phyloP scores from a whole-genome alignment of 2,329 filamentous ascomycete species.

The Mycosphaerelloides madeirae region DNA sequence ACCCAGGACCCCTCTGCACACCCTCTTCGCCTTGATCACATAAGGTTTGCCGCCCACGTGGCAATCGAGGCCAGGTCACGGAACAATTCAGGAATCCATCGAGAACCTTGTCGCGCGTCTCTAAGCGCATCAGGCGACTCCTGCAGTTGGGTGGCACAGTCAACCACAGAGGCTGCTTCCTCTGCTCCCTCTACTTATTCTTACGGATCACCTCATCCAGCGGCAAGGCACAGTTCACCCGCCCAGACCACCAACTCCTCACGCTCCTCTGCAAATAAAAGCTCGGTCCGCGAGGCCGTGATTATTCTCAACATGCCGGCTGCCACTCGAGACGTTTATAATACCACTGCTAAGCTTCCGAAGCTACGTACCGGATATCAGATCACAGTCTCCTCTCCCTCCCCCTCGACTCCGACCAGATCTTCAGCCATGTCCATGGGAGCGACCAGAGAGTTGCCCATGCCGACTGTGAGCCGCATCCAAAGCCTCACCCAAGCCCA shows the following conservation, averaged over 20 bases:
- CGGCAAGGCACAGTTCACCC: too few relatives aligned
- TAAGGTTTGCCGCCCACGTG: conserved; percentile 13
- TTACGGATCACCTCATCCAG: too few relatives aligned
- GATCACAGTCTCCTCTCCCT: conserved; percentile 7
- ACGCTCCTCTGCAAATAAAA: too few relatives aligned
- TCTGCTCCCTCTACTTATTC: too few relatives aligned
- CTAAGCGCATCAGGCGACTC: too few relatives aligned
- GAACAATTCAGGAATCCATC: too few relatives aligned
- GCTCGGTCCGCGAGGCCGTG: conserved; percentile 1
- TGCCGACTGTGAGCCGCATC: conserved; percentile 27
- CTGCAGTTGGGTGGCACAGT: too few relatives aligned
- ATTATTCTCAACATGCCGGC: conserved; percentile 13
- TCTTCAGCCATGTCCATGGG: conserved; percentile 8
- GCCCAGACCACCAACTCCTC: too few relatives aligned
- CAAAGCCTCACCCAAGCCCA: conserved; percentile 29
- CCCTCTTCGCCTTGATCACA: background rate
- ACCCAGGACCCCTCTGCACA: background rate
- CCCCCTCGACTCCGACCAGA: conserved; percentile 7
- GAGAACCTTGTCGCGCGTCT: too few relatives aligned
- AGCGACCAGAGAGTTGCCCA: conserved; percentile 28
- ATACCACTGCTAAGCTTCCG: conserved; percentile 15
- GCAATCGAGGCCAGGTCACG: conserved; percentile 12
- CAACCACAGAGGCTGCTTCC: too few relatives aligned
- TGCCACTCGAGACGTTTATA: conserved; percentile 15
- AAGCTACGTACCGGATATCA: conserved; percentile 17